Evolutionary conservation across 495 filamentous ascomycete genomes (phyloP), one percentile per base, ranked within the genome.

Genomic region (Pseudomonodictys pantanalensis): DNA sequence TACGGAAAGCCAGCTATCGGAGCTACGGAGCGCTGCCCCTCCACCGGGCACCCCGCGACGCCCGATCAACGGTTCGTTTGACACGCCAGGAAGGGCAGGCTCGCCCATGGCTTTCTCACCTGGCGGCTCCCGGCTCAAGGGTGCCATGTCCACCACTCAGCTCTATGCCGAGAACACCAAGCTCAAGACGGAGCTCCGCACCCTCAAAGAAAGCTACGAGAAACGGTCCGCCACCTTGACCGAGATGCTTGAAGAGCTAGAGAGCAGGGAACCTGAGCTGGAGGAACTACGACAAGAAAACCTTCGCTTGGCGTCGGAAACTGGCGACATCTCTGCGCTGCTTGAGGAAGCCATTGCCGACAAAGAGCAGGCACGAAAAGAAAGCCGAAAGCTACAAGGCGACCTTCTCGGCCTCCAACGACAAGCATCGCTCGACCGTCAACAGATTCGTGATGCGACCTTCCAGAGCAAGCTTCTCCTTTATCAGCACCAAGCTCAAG

Each of bases 401-500:
- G 79, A 88, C 58, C 82, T 89, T 24, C 77, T 86, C 52, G 87
- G 86, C 9, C 78, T 86, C 6, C 77, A 82, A 38, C 84, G 83
- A 15, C 91, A 97, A 72, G 79, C 81, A 25, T 85, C 88, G 50
- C 85, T 97, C 51, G 77, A 96, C 11, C 87, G 86, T 26, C 87
- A 92, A 60, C 83, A 97, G 68, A 78, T 97, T n/a, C 85, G 93
- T 24, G 93, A 97, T 75, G 79, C 96, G 18, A 91, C 90, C 62
- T 83, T 86, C 0, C 91, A 97, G 69, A 81, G 96, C 62, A 93
- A 95, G 72, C 81, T 96, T 41, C 78, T 99, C 1, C 80, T 96
- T 8, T 81, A 91, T 66, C 92, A 95, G 69, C 79, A 89, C 28
- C 84, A 93, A 55, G 79, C 86, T 22, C 76, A 82, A 25, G 90